Base-by-base conservation (phyloP, 2,329 filamentous ascomycete species). In the Nigrospora sphaerica region DNA sequence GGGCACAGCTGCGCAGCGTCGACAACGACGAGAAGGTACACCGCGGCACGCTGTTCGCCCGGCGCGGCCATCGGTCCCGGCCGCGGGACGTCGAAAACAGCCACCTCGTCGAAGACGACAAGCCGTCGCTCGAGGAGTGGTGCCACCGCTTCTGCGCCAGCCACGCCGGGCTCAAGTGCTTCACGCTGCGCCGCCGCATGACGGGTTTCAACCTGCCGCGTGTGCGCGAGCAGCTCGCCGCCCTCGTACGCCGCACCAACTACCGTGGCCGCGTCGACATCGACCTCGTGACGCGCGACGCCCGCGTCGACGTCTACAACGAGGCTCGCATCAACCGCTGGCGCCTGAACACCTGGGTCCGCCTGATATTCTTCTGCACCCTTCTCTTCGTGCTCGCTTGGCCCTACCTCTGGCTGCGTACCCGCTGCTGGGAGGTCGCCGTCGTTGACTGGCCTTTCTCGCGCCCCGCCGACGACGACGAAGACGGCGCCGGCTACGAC, bases 351-450 rank as follows among this genome's bases (percentile, higher is more conserved):
- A 61, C 60, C 7, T 88, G 81, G 81, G 69, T 88, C 39, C 68
- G 75, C 37, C 78, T 78, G 71, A 39, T 87, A 11, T 87, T 83
- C 66, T 81, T 78, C 58, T 61, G 86, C 6, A 81, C 81, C 0
- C 79, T 88, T 49, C 62, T 86, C 12, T 85, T 85, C 74, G 57
- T 90, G 47, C 71, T 90, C 54, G 70, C 77, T 3, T 90, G 86
- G 86, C 86, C 86, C 0, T 75, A 78, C 47, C 71, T 90, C 12
- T 83, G 79, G 64, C 74, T 88, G 59, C 65, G 75, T 16, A 90
- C 86, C 2, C 80, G 78, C 58, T 72, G 78, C 42, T 90, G 83
- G 66, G 75, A 83, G 52, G 81, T 86, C 3, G 74, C 80, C 3
- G 68, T 71, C 18, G 74, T 77, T 0, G 71, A 82, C 32, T 90